Conservation (phyloP, 2,329 filamentous ascomycete species). For the Elsinoe batatas region DNA sequence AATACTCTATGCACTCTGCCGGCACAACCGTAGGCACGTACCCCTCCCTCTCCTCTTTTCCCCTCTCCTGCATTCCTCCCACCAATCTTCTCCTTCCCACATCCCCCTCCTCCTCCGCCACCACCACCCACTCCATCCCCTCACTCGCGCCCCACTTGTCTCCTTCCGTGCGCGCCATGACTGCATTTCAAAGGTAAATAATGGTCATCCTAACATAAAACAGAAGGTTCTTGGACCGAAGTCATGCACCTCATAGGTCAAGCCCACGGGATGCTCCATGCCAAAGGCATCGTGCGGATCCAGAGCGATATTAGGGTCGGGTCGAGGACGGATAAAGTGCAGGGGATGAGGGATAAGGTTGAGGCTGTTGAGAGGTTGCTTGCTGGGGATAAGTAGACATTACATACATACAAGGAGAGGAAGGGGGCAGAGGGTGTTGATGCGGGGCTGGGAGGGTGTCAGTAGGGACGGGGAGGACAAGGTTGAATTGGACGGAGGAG, state of each 20-base stretch:
- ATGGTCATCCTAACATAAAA: too few relatives aligned
- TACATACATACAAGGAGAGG: too few relatives aligned
- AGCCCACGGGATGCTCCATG: conserved; percentile 68
- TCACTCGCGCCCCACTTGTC: too few relatives aligned
- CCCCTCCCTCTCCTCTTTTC: background rate
- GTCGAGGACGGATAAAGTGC: conserved; percentile 75
- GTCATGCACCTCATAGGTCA: conserved; percentile 81
- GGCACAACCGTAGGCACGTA: conserved; percentile 85
- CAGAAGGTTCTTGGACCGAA: conserved; percentile 85
- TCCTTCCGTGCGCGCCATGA: too few relatives aligned
- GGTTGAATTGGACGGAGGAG: background rate
- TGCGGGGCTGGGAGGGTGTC: background rate
- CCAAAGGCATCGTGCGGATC: conserved; percentile 67
- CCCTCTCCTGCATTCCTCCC: background rate
- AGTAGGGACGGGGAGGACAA: background rate
- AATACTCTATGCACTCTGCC: conserved; percentile 83
- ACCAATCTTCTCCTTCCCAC: too few relatives aligned
- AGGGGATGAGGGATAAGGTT: conserved; percentile 74
- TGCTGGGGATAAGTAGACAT: conserved; percentile 22
- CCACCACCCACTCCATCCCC: too few relatives aligned
- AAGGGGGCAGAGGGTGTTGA: background rate
- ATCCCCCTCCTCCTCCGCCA: too few relatives aligned
- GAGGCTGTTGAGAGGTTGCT: conserved; percentile 47
- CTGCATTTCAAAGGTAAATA: too few relatives aligned
- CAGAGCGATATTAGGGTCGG: conserved; percentile 85